Evolutionary conservation across 1,139 yeast genomes (phyloP).

Genomic region (Yamadazyma aaseri): DNA sequence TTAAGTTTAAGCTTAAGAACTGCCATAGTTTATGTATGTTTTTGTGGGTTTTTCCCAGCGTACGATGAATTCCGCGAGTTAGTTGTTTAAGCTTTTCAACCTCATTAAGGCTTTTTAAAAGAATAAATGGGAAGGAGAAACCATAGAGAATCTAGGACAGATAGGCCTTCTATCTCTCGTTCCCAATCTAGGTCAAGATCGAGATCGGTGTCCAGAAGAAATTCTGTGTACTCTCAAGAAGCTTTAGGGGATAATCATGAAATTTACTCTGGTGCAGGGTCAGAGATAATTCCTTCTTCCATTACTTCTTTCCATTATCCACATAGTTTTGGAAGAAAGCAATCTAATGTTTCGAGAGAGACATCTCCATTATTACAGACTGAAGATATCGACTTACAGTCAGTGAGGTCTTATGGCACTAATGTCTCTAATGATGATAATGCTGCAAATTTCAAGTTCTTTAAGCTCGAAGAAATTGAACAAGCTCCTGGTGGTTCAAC

Average conservation of each 20-base stretch:
- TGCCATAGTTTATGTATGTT: background rate
- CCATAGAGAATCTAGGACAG: slow-evolving; percentile 3
- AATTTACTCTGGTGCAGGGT: slow-evolving; percentile 87
- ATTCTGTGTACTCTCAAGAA: slow-evolving; percentile 41
- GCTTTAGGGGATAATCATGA: slow-evolving; percentile 57
- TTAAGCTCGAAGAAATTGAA: slow-evolving; percentile 79
- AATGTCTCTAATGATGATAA: slow-evolving; percentile 32
- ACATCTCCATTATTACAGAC: slow-evolving; percentile 38
- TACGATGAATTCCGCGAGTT: too few species aligned
- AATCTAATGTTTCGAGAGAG: slow-evolving; percentile 31
- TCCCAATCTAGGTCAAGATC: slow-evolving; percentile 9
- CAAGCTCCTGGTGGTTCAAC: slow-evolving; percentile 88
- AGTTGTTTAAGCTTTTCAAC: too few species aligned
- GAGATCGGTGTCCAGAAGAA: slow-evolving; percentile 23
- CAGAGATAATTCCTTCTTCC: slow-evolving; percentile 87
- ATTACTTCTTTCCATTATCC: slow-evolving; percentile 84
- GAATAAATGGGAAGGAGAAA: slow-evolving; percentile 6
- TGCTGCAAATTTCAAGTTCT: slow-evolving; percentile 63
- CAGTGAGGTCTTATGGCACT: slow-evolving; percentile 31
- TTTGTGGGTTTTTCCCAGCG: background rate
- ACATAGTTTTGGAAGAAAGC: slow-evolving; percentile 44
- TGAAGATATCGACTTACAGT: slow-evolving; percentile 17
- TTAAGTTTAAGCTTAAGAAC: slow-evolving; percentile 25
- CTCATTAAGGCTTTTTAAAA: too few species aligned
- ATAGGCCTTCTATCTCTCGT: background rate